A percentile compares a stretch with the other conserved stretches of the same genome.
phyloP scores from a whole-genome alignment of 2,329 filamentous ascomycete species.

The Alternaria gansuensis region DNA sequence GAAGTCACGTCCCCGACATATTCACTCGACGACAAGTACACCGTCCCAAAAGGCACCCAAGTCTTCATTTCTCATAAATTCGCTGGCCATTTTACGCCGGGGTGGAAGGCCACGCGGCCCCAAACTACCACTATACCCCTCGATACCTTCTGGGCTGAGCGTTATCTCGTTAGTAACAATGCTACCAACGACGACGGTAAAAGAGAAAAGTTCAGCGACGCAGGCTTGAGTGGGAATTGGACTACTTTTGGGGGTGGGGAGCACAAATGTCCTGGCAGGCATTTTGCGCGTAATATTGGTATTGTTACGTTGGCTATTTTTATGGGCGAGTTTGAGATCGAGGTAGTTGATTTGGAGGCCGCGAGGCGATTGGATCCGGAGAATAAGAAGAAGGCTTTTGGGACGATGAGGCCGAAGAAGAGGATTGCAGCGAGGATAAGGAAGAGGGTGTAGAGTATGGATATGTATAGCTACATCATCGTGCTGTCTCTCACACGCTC shows the following conservation, averaged over 20 bases:
- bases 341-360: constrained; percentile 5
- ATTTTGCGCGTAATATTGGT: constrained; percentile 29
- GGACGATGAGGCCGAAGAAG: constrained; percentile 15
- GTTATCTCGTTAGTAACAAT: constrained; percentile 15
- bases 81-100: constrained; percentile 16
- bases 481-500: background rate
- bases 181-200: background rate
- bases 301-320: constrained; percentile 21
- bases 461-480: background rate
- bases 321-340: constrained; percentile 18
- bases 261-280: constrained; percentile 31
- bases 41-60: constrained; percentile 19
- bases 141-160: constrained; percentile 26
- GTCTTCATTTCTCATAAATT: constrained; percentile 23
- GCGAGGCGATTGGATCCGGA: constrained; percentile 4
- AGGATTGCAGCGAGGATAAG: constrained; percentile 18
- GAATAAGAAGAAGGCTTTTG: constrained; percentile 13
- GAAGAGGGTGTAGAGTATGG: background rate
- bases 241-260: constrained; percentile 30
- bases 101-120: constrained; percentile 11
- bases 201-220: constrained; percentile 25
- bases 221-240: constrained; percentile 26
- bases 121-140: constrained; percentile 14
- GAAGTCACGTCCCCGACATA: constrained; percentile 17
- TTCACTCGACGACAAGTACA: constrained; percentile 26